phyloP scores from a whole-genome alignment of 805 yeast species.

The Myxozyma vanderwaltii region DNA sequence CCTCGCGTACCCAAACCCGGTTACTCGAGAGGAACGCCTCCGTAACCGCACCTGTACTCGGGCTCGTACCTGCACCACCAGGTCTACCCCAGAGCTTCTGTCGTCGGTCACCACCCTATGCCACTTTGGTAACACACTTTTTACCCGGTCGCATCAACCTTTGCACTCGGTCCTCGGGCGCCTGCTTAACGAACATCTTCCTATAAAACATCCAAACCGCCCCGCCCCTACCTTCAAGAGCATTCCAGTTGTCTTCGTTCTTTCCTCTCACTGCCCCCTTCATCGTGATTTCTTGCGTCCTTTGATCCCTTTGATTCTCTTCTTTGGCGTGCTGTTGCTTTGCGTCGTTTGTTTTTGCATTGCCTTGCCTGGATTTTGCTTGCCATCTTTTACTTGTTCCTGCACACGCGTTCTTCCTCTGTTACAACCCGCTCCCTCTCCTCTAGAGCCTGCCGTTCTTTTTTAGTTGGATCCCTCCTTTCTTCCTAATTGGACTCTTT shows the following conservation, averaged over 20 bases:
- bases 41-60: background rate
- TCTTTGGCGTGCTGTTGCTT: background rate
- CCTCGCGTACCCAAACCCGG: too few relatives aligned
- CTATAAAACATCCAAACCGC: background rate
- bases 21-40: too few relatives aligned
- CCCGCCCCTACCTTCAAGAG: slow-evolving; percentile 13
- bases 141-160: background rate
- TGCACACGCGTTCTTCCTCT: background rate
- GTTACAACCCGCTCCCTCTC: background rate
- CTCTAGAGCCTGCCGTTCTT: background rate
- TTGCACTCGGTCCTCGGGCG: background rate
- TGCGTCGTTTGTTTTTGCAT: slow-evolving; percentile 3
- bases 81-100: background rate
- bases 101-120: background rate
- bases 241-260: background rate
- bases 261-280: background rate
- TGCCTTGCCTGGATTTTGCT: background rate
- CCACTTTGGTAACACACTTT: background rate
- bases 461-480: background rate
- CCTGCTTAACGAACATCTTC: background rate
- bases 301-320: background rate
- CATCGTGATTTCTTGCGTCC: slow-evolving; percentile 1
- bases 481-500: background rate
- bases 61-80: background rate
- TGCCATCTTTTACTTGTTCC: background rate